Conservation (phyloP, 306 rosid species). For the apple (Malus domestica) region ASM211411v1 NC_041795.1:27678501-27679000, state of each 20-base stretch:
- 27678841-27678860: not conserved
- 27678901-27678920: not conserved
- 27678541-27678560: not conserved
- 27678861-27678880: not conserved
- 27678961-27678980: not conserved
- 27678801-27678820: not conserved
- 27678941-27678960: not conserved
- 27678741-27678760: not conserved
- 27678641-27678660: not conserved
- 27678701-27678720: not conserved
- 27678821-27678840: not conserved
- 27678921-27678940: not conserved
- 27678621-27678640: no score
- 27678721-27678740: not conserved
- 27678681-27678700: not conserved
- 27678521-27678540: not conserved
- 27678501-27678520: not conserved
- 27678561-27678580: not conserved
- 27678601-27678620: no score
- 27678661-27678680: not conserved
- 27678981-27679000: not conserved
- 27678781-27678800: not conserved
- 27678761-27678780: not conserved
- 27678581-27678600: not conserved
- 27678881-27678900: not conserved